Base-by-base conservation (phyloP, 2,329 filamentous ascomycete genomes). In the Neocatenulostroma microsporum region DNA sequence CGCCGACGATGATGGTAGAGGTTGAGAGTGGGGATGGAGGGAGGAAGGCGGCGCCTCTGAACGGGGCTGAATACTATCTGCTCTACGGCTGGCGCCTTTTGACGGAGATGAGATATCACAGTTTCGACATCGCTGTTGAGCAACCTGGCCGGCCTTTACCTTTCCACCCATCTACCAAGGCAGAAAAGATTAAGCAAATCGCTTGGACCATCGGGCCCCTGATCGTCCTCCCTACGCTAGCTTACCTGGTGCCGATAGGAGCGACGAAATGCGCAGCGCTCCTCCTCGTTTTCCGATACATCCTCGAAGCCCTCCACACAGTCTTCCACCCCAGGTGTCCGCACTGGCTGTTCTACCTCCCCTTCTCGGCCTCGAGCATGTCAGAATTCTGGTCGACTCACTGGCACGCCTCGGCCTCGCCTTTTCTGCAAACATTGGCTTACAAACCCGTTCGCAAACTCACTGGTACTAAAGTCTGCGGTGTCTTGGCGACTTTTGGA, bases 81-180 rank as follows among this genome's bases (percentile, higher is more conserved):
- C 15, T 15, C 9, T 50, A 50, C 34, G 21, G 35, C 34, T 50
- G 27, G 38, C 34, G 37, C 13, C 36, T 50, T 9, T 14, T 43
- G 5, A 35, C 40, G 6, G 37, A 48, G 21, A 47, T 42, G 37
- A 37, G 47, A n/a, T 50, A 48, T 31, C 40, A 41, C 25, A 42
- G 37, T 29, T 48, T 50, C 40, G 41, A 46, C 26, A 50, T 38
- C 21, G 36, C 39, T 28, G 34, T 41, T 28, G 12, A 18, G 11
- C 41, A 50, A 21, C 35, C 34, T 20, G 34, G 33, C 17, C 45
- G 42, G 8, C 31, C 40, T 5, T 6, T 13, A 2, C 21, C 35
- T 4, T 6, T 25, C 25, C 20, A 31, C 15, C 3, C 25, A 17
- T 15, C 25, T 2, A 14, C 21, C 21, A 6, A 15, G 12, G 17